Conservation (phyloP, 352 stramenopile species). For the Phytophthora melonis region DNA sequence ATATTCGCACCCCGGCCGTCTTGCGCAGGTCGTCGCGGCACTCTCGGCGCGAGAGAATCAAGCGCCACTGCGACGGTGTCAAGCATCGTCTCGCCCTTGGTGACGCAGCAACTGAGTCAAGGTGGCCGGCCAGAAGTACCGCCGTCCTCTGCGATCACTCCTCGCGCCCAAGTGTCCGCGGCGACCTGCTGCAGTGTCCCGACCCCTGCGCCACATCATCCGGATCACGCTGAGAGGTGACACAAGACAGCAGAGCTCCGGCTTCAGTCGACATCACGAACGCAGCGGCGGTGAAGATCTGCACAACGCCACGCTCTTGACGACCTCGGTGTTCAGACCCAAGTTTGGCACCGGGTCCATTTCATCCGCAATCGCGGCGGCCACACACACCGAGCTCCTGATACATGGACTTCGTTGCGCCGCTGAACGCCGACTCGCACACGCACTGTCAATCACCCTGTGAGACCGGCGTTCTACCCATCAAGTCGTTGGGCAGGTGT, state of each 20-base stretch:
- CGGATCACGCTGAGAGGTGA: not conserved
- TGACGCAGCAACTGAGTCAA: not conserved
- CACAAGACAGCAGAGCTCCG: not conserved
- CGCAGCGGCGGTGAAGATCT: not conserved
- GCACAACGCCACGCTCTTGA: not conserved
- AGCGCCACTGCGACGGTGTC: not conserved
- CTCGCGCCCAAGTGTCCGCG: not conserved
- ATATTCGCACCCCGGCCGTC: not conserved
- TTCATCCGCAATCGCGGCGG: not conserved
- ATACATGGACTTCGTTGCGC: not conserved
- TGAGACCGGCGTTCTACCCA: not conserved
- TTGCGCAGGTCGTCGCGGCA: slow-evolving; percentile 6
- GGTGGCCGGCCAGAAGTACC: not conserved
- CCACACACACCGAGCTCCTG: not conserved
- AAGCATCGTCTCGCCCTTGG: not conserved
- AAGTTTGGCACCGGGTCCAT: not conserved
- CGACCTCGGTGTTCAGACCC: not conserved
- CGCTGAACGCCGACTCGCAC: not conserved
- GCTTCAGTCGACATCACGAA: not conserved
- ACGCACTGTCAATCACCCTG: not conserved
- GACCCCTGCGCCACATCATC: not conserved
- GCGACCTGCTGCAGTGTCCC: not conserved
- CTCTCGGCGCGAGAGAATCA: not conserved
- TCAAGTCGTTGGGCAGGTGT: slow-evolving; percentile 17
- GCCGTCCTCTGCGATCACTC: not conserved